Base-by-base conservation (phyloP, 163 green algal genomes). In the Prototheca stagnorum region DNA sequence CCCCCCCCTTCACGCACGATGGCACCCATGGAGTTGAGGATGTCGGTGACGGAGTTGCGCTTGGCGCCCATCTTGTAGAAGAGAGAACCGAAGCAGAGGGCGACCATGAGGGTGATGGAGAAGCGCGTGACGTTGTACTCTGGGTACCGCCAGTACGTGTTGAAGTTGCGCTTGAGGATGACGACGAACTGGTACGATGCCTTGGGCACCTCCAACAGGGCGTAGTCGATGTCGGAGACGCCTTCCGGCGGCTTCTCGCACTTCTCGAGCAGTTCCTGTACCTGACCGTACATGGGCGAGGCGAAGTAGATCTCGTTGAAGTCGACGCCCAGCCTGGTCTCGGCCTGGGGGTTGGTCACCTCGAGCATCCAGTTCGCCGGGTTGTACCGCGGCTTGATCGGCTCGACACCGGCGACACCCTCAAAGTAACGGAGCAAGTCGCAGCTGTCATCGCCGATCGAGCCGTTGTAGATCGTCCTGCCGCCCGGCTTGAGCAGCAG, bases 371-470 rank as follows among this genome's bases (percentile, higher is more conserved):
- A 73, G 46, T 35, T 48, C n/a, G 65, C 65, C 2, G 65, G 57
- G 49, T 62, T 59, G 27, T 55, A 26, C 16, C 45, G 29, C 26
- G 45, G 45, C 45, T 44, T 45, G 12, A 47, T 35, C n/a, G 36
- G 39, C 20, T 47, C 36, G 31, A 79, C 65, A 12, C 63, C 72
- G 20, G 64, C 64, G 28, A 84, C 66, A 4, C 28, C 33, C 40
- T 60, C 39, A 26, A 90, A 72, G 64, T 88, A 88, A 16, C 40
- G 19, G 11, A 88, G 64, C 6, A 89, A 58, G 21, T 59, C 29
- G n/a, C 35, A 29, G 36, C 61, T 74, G 39, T 77, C 47, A 14
- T 59, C 20, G 33, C 77, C 77, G 35, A 88, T 53, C 5, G 62
- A 54, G 0, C 80, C 80, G 35, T 68, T 64, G 56, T 72, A 91